These are phyloP conservation scores for Penicillium flavigenum DNA, from an alignment of 495 filamentous ascomycete genomes.

Conservation along the genomic window DNA sequence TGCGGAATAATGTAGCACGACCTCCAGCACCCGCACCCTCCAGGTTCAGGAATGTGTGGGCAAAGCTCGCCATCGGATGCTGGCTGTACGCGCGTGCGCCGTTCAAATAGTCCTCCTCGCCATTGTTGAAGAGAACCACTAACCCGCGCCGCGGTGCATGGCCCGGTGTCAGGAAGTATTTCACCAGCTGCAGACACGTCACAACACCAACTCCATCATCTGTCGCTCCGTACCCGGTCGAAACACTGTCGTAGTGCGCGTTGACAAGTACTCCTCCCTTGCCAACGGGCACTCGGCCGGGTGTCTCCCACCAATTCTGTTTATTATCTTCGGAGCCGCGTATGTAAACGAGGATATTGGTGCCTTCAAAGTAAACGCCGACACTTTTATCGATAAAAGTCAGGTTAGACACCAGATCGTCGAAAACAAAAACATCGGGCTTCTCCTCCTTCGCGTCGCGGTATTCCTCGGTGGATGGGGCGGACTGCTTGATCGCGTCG, in stretches of 20 bases:
- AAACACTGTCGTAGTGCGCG: slow-evolving; percentile 94
- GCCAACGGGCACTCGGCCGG: slow-evolving; percentile 47
- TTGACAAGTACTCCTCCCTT: slow-evolving; percentile 86
- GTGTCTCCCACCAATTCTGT: slow-evolving; percentile 61
- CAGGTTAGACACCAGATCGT: slow-evolving; percentile 78
- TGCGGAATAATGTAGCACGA: slow-evolving; percentile 80
- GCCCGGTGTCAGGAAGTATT: slow-evolving; percentile 77
- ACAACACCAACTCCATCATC: slow-evolving; percentile 92
- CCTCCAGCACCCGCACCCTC: slow-evolving; percentile 95
- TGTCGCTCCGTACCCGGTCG: slow-evolving; percentile 86
- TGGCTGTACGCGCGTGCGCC: slow-evolving; percentile 84
- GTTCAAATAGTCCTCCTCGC: slow-evolving; percentile 91
- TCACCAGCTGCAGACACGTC: slow-evolving; percentile 80
- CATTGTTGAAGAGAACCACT: slow-evolving; percentile 88
- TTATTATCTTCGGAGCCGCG: slow-evolving; percentile 71
- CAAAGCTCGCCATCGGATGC: slow-evolving; percentile 72
- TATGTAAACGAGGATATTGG: slow-evolving; percentile 90
- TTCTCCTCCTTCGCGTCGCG: slow-evolving; percentile 25
- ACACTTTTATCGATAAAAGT: slow-evolving; percentile 49
- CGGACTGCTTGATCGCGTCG: slow-evolving; percentile 61
- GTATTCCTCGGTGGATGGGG: slow-evolving; percentile 32
- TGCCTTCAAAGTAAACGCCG: slow-evolving; percentile 81
- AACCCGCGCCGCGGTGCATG: slow-evolving; percentile 77
- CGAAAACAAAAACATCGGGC: slow-evolving; percentile 63
- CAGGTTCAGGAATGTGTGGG: slow-evolving; percentile 86